Evolutionary conservation across 2,329 filamentous ascomycete species (phyloP), one percentile per base, ranked within the genome.

Genomic region (Fusarium nematophilum): DNA sequence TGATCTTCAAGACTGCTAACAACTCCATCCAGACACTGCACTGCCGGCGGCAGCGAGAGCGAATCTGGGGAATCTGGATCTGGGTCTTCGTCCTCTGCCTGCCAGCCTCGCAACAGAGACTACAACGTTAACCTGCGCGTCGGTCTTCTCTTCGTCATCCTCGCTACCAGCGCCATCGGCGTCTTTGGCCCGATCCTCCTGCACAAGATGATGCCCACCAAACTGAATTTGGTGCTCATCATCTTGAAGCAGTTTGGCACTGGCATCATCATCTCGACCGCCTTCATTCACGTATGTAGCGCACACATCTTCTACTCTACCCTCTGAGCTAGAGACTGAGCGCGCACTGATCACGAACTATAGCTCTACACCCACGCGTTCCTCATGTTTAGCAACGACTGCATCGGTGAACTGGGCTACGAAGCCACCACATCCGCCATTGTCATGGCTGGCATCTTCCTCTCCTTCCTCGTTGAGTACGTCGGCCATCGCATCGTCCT

Each of bases 241-340:
- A 70, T 89, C 5, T 76, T 93, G 52, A 90, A 91, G 74, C 90
- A 90, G 64, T 91, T 91, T 62, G 89, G 89, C 3, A 91, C 89
- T 0, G 89, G 89, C 10, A 85, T 91, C 61, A 87, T 92, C 71
- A 83, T 91, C 33, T 85, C 89, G 0, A 91, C 89, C 0, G 89
- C 88, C 1, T 89, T 91, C 62, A 78, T 91, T 13, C 88, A 90
- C 67, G 84, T 88, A 70, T 69, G 81, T 75, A n/a, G n/a, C 6
- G 25, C 25, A 14, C 10, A n/a, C 13, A 34, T 9, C 21, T 10
- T 23, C 36, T 23, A 9, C 21, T 21, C 4, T 21, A 4, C 21
- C 21, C 21, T 21, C 4, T 21, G 21, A 6, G 9, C 26, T 18
- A 17, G 5, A 9, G 31, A 6, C 3, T 23, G n/a, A 13, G 8